Percentiles rank a stretch among this genome's conserved stretches.
These are phyloP conservation scores for Corylus americana DNA, from an alignment of 306 rosid species.

Conservation along the genomic window DNA sequence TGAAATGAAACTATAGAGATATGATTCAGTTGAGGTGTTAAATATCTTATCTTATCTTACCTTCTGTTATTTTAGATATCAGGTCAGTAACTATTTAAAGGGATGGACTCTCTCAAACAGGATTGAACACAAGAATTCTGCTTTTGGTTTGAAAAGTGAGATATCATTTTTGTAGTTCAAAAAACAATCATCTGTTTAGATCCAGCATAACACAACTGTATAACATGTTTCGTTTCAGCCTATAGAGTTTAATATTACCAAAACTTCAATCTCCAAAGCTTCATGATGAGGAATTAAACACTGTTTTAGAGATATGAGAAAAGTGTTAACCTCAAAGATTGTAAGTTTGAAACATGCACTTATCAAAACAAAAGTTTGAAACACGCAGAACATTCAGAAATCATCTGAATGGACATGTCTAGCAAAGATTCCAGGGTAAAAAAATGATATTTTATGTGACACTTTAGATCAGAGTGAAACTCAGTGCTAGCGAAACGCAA, in stretches of 20 bases:
- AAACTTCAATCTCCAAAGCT: neutral
- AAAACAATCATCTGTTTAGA: neutral
- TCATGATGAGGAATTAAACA: too few relatives aligned
- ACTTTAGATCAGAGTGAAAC: neutral
- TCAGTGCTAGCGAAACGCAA: too few relatives aligned
- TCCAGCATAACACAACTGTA: neutral
- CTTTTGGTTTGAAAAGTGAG: neutral
- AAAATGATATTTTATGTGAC: neutral
- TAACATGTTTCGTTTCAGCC: constrained; percentile 1
- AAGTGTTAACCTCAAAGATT: too few relatives aligned
- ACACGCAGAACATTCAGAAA: neutral
- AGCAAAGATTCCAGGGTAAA: neutral
- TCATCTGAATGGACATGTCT: neutral
- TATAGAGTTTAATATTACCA: neutral
- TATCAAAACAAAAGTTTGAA: neutral
- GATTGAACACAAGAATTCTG: neutral
- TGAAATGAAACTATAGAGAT: constrained; percentile 9
- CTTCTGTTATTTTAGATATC: too few relatives aligned
- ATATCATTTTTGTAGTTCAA: neutral
- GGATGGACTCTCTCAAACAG: neutral
- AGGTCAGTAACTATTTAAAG: neutral
- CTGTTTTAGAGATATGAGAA: too few relatives aligned
- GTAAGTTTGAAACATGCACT: too few relatives aligned
- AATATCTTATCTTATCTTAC: neutral
- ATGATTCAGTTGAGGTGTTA: neutral